These are phyloP conservation scores for Penicillium argentinense DNA, from an alignment of 495 filamentous ascomycete genomes.

Conservation along the genomic window DNA sequence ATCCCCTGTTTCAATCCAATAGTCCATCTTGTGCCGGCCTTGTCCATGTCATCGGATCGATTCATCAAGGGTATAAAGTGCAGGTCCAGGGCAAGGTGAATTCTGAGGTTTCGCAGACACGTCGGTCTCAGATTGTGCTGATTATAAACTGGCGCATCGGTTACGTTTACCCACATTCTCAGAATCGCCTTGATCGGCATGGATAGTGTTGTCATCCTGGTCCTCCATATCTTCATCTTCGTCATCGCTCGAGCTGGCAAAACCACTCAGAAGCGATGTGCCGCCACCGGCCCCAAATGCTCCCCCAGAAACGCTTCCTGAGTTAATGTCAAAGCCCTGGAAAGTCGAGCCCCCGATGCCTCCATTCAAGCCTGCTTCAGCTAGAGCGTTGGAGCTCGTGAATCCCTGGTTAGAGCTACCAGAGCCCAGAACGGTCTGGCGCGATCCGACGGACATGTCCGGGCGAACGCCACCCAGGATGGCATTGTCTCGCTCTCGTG, in stretches of 20 bases:
- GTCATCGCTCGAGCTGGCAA: slow-evolving; percentile 92
- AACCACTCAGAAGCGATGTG: slow-evolving; percentile 82
- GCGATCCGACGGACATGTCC: slow-evolving; percentile 71
- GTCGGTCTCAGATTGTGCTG: slow-evolving; percentile 45
- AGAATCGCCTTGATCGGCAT: slow-evolving; percentile 42
- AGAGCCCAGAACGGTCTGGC: slow-evolving; percentile 64
- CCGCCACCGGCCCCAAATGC: slow-evolving; percentile 61
- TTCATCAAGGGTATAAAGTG: not conserved
- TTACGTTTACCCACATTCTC: slow-evolving; percentile 70
- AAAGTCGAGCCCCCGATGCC: slow-evolving; percentile 54
- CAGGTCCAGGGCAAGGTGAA: slow-evolving; percentile 8
- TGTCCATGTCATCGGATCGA: not conserved
- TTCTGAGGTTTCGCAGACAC: slow-evolving; percentile 3
- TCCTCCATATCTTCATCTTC: slow-evolving; percentile 96
- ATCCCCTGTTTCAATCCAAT: not conserved
- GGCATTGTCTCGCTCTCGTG: slow-evolving; percentile 93
- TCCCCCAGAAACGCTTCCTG: slow-evolving; percentile 61
- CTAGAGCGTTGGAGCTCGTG: slow-evolving; percentile 64
- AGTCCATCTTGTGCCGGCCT: slow-evolving; percentile 3
- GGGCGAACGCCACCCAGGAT: slow-evolving; percentile 96
- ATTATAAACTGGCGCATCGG: slow-evolving; percentile 54
- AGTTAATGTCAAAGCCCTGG: slow-evolving; percentile 76
- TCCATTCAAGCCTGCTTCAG: slow-evolving; percentile 70
- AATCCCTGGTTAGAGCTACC: slow-evolving; percentile 61
- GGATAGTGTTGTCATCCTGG: slow-evolving; percentile 61